Conservation (phyloP, 1,139 yeast genomes). For the Protomyces pachydermus region DNA sequence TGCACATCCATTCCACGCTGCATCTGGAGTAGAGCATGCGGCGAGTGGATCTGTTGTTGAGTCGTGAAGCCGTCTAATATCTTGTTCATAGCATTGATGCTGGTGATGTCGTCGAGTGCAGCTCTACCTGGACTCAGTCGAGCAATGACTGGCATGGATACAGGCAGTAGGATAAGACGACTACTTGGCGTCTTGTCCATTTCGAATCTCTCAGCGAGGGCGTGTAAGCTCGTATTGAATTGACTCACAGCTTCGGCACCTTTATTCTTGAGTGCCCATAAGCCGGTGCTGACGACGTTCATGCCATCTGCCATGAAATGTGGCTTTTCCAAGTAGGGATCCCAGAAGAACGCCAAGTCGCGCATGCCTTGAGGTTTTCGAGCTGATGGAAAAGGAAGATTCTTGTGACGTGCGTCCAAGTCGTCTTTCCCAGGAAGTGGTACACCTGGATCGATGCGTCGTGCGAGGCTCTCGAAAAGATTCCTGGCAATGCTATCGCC, state of each 20-base stretch:
- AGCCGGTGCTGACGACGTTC: conserved; percentile 19
- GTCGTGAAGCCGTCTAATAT: neutral
- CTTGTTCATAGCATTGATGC: neutral
- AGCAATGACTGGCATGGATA: neutral
- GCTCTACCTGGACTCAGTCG: neutral
- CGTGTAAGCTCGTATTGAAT: conserved; percentile 29
- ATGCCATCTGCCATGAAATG: neutral
- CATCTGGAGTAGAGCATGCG: neutral
- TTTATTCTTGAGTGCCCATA: conserved; percentile 29
- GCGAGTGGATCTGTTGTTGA: neutral
- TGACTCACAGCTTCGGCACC: conserved; percentile 32
- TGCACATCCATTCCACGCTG: conserved; percentile 20
- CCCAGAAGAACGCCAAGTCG: conserved; percentile 32
- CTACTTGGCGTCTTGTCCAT: neutral
- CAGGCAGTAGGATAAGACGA: neutral
- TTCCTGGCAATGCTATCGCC: conserved; percentile 36
- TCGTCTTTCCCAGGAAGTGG: too few species aligned
- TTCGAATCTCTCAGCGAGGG: neutral
- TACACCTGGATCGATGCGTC: conserved; percentile 29
- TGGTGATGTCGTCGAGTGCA: neutral
- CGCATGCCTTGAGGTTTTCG: neutral
- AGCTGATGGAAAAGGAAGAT: conserved; percentile 25
- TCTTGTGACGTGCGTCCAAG: conserved; percentile 1
- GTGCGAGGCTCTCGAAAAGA: conserved; percentile 32
- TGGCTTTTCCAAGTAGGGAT: conserved; percentile 32